Conservation (phyloP, 2,329 filamentous ascomycete species). For the Cyphellophora europaea region DNA sequence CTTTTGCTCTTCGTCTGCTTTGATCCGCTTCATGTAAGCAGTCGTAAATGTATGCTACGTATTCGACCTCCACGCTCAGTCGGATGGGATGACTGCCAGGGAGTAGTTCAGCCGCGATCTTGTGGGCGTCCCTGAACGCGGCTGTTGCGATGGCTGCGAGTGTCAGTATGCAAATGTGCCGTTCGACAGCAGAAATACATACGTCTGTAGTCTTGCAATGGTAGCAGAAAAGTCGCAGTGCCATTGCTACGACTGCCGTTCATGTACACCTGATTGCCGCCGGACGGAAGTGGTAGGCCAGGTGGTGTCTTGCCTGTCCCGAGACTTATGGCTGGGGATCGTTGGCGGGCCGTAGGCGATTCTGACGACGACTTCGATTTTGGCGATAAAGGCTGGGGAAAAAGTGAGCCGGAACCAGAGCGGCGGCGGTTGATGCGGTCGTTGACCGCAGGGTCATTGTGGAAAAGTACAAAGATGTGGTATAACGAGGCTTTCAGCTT, state of each 20-base stretch:
- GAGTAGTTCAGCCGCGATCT: conserved; percentile 64
- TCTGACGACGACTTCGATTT: conserved; percentile 1
- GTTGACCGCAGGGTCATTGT: conserved; percentile 76
- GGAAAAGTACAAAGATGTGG: conserved; percentile 92
- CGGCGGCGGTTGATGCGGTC: conserved; percentile 27
- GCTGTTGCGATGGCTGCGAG: conserved; percentile 68
- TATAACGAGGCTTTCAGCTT: conserved; percentile 93
- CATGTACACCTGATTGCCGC: conserved; percentile 1
- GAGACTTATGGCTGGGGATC: conserved; percentile 41
- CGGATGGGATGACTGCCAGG: conserved; percentile 85
- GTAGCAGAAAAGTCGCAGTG: conserved; percentile 67
- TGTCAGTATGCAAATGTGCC: too few relatives aligned
- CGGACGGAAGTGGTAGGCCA: conserved; percentile 23
- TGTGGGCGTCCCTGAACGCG: conserved; percentile 70
- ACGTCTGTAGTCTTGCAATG: conserved; percentile 66
- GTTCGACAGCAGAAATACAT: too few relatives aligned
- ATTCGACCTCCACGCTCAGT: conserved; percentile 83
- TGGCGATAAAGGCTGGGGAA: conserved; percentile 18
- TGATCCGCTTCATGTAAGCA: conserved; percentile 73
- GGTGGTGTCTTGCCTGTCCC: conserved; percentile 22
- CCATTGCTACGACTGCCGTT: conserved; percentile 20
- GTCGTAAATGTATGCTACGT: conserved; percentile 86
- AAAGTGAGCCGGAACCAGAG: conserved; percentile 14
- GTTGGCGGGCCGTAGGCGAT: conserved; percentile 26
- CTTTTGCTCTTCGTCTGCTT: conserved; percentile 67